Conservation (phyloP, 2,329 filamentous ascomycete species). For the Aspergillus jensenii region DNA sequence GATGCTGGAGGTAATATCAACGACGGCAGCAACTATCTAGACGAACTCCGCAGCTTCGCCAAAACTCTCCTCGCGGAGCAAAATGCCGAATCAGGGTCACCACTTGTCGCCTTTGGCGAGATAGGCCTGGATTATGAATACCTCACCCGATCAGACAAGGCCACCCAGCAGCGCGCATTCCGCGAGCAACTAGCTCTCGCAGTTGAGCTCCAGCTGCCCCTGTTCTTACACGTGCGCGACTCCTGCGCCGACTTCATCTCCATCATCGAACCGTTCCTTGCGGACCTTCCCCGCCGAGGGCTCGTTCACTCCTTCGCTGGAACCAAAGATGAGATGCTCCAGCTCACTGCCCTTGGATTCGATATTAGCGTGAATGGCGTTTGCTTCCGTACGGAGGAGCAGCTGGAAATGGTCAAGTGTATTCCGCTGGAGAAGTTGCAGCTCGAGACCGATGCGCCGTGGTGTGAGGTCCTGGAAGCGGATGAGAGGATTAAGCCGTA, state of each 20-base stretch:
- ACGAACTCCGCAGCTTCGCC: conserved; percentile 17
- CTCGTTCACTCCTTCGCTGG: conserved; percentile 91
- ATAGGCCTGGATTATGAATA: conserved; percentile 54
- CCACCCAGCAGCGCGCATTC: conserved; percentile 43
- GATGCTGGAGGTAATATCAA: neutral
- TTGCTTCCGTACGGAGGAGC: conserved; percentile 42
- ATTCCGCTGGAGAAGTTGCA: conserved; percentile 45
- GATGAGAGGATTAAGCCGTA: conserved; percentile 44
- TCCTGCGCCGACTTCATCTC: conserved; percentile 46
- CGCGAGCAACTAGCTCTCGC: conserved; percentile 44
- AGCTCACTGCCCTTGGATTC: conserved; percentile 39
- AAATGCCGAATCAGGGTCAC: conserved; percentile 16
- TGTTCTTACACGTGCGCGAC: conserved; percentile 39
- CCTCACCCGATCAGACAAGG: conserved; percentile 44
- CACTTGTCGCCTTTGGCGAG: conserved; percentile 50
- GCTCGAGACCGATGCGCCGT: conserved; percentile 52
- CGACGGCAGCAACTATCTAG: conserved; percentile 3
- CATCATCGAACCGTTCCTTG: conserved; percentile 43
- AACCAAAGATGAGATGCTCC: conserved; percentile 51
- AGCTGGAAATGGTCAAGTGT: conserved; percentile 44
- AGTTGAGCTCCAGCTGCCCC: conserved; percentile 34
- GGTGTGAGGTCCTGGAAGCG: conserved; percentile 45
- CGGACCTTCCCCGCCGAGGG: conserved; percentile 48
- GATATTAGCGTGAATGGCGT: conserved; percentile 53
- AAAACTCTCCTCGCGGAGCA: conserved; percentile 22